Evolutionary conservation across 352 stramenopile genomes (phyloP).

Genomic region (Halophytophthora polymorphica): DNA sequence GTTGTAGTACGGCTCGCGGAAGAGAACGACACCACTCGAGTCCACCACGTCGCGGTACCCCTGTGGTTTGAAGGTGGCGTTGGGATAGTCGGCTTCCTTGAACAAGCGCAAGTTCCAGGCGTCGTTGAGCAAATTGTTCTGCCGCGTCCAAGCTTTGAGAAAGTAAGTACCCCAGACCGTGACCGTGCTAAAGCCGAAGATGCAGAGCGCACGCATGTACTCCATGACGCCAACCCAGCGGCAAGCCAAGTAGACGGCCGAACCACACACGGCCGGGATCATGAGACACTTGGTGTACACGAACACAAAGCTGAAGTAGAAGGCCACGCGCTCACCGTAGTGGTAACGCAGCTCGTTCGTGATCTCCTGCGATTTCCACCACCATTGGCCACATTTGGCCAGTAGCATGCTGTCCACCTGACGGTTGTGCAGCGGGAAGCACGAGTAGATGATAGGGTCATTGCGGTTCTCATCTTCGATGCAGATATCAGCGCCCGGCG

Average conservation of each 20-base stretch:
- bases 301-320: conserved; percentile 86
- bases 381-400: conserved; percentile 70
- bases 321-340: conserved; percentile 81
- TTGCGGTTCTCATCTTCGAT: conserved; percentile 76
- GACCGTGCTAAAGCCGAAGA: conserved; percentile 75
- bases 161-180: conserved; percentile 79
- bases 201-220: conserved; percentile 78
- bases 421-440: conserved; percentile 84
- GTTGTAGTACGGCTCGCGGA: conserved; percentile 85
- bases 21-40: conserved; percentile 63
- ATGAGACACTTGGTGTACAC: conserved; percentile 81
- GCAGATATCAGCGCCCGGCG: conserved; percentile 71
- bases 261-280: conserved; percentile 54
- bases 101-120: conserved; percentile 82
- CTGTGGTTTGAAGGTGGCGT: conserved; percentile 71
- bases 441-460: conserved; percentile 71
- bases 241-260: conserved; percentile 62
- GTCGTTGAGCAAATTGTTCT: conserved; percentile 82
- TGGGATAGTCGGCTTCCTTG: conserved; percentile 85
- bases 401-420: conserved; percentile 69
- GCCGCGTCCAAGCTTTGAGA: conserved; percentile 71
- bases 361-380: conserved; percentile 76
- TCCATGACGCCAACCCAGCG: conserved; percentile 65
- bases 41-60: conserved; percentile 78
- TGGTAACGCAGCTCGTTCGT: conserved; percentile 83